phyloP scores from a whole-genome alignment of 257 asterid genomes.

The Fraxinus cuspidata region DNA sequence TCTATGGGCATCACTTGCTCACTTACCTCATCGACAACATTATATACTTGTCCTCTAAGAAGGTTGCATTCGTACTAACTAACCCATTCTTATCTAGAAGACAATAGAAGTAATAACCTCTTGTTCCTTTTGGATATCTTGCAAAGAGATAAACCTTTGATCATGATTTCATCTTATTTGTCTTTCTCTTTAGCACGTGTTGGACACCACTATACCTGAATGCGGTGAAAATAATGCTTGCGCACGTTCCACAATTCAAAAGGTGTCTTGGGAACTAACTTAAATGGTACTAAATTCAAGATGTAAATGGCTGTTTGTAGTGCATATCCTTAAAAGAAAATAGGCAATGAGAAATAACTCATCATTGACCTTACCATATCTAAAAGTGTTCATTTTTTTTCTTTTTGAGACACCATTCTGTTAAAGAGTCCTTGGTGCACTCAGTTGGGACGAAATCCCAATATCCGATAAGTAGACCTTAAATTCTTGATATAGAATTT shows the following conservation, averaged over 20 bases:
- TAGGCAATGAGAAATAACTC: not conserved
- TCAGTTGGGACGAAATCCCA: not conserved
- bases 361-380: not conserved
- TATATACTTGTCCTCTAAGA: not conserved
- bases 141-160: no score
- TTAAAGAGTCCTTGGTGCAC: not conserved
- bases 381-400: not conserved
- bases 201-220: not conserved
- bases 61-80: not conserved
- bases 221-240: not conserved
- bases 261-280: no score
- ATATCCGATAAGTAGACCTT: not conserved
- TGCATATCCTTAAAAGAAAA: no score
- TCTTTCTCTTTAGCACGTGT: not conserved
- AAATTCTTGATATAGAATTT: not conserved
- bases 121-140: no score
- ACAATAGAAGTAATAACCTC: not conserved
- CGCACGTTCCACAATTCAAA: no score
- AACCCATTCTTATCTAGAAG: not conserved
- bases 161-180: not conserved
- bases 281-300: no score
- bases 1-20: no score
- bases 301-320: no score
- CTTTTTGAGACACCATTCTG: not conserved
- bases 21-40: no score